phyloP scores from a whole-genome alignment of 2,329 filamentous ascomycete genomes.

The Fusarium abutilonis region DNA sequence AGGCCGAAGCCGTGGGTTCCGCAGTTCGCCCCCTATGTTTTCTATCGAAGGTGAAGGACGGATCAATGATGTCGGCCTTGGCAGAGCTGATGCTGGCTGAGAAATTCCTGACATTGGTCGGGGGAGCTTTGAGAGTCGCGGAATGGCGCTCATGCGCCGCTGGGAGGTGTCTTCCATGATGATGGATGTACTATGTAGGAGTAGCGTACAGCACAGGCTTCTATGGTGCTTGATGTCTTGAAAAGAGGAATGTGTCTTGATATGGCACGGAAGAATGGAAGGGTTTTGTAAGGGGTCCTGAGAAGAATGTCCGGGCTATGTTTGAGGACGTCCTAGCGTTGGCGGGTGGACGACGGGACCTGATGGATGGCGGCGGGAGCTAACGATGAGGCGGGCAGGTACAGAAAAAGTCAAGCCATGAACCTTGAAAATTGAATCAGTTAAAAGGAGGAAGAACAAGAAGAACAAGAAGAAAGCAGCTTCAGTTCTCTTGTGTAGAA shows the following conservation, averaged over 20 bases:
- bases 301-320: neutral
- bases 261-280: constrained; percentile 8
- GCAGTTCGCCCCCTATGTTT: constrained; percentile 47
- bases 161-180: constrained; percentile 48
- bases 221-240: constrained; percentile 12
- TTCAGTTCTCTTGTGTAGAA: neutral
- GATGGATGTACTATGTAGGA: neutral
- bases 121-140: constrained; percentile 54
- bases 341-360: constrained; percentile 41
- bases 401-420: neutral
- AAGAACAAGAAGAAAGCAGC: neutral
- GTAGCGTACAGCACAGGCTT: constrained; percentile 6
- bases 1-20: constrained; percentile 54
- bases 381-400: constrained; percentile 23
- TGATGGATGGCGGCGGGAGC: constrained; percentile 35
- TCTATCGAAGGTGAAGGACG: constrained; percentile 47
- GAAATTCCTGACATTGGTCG: constrained; percentile 48
- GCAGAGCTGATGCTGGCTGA: constrained; percentile 43
- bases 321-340: constrained; percentile 41
- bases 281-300: constrained; percentile 27
- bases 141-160: constrained; percentile 53
- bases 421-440: neutral
- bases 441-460: neutral
- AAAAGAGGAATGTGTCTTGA: constrained; percentile 16
- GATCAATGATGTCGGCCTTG: constrained; percentile 44